These are phyloP conservation scores for Jacaranda mimosifolia DNA, from an alignment of 257 asterid species.

Conservation along the genomic window DNA sequence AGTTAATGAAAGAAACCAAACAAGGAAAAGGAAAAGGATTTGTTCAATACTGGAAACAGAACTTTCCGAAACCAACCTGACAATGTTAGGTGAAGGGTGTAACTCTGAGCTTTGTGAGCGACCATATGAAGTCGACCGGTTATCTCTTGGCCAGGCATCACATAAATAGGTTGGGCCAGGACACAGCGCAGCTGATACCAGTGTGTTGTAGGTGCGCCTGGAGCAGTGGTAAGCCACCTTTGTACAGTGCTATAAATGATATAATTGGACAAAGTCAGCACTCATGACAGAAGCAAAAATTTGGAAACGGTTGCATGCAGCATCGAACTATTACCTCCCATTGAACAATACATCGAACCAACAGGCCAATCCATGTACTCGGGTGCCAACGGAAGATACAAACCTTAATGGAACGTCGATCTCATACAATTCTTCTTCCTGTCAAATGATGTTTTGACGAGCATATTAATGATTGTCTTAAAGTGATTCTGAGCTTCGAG, in stretches of 20 bases:
- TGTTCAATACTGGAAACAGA: neutral
- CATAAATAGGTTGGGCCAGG: constrained; percentile 90
- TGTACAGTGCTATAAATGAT: constrained; percentile 72
- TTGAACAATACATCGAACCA: constrained; percentile 97
- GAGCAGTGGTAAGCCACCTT: constrained; percentile 98
- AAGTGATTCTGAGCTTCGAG: neutral
- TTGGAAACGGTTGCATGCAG: constrained; percentile 3
- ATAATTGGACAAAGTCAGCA: constrained; percentile 29
- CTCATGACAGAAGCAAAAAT: constrained; percentile 11
- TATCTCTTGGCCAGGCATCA: constrained; percentile 98
- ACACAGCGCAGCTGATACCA: constrained; percentile 99
- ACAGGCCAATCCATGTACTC: constrained; percentile 97
- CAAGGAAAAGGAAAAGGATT: neutral
- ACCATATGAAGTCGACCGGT: constrained; percentile 89
- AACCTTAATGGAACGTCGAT: constrained; percentile 86
- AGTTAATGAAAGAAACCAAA: constrained; percentile 23
- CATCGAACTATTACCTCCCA: constrained; percentile 71
- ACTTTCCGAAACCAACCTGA: constrained; percentile 58
- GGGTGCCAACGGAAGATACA: constrained; percentile 76
- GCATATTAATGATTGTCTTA: neutral
- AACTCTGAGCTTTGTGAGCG: constrained; percentile 97
- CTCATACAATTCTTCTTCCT: constrained; percentile 98
- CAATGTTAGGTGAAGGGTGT: constrained; percentile 81
- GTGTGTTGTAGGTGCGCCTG: constrained; percentile 97
- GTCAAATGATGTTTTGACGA: constrained; percentile 29